These are phyloP conservation scores for Alternaria burnsii DNA, from an alignment of 2,329 filamentous ascomycete genomes.

Conservation along the genomic window DNA sequence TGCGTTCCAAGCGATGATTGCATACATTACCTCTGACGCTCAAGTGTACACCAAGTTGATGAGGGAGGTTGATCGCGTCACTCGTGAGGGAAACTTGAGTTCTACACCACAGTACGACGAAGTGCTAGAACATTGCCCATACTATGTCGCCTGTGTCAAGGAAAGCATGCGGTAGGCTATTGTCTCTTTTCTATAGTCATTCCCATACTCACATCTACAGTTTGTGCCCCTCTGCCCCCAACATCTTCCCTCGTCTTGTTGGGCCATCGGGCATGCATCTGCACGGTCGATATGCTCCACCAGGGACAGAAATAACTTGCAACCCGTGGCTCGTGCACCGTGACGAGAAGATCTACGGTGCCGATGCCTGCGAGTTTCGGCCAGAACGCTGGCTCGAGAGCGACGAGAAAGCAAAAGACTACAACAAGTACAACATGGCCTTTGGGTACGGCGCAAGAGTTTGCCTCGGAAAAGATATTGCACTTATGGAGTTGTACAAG, in stretches of 20 bases:
- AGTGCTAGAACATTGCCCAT: conserved; percentile 50
- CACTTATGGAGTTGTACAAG: conserved; percentile 64
- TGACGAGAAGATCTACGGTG: conserved; percentile 39
- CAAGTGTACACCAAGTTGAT: conserved; percentile 58
- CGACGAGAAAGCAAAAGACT: conserved; percentile 52
- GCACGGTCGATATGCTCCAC: conserved; percentile 42
- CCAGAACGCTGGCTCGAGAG: conserved; percentile 45
- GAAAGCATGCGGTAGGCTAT: conserved; percentile 55
- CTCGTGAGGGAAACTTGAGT: conserved; percentile 38
- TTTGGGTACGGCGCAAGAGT: conserved; percentile 61
- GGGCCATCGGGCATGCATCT: conserved; percentile 46
- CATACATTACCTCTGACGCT: conserved; percentile 52
- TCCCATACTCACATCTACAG: conserved; percentile 26
- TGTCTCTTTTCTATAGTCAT: too few species aligned
- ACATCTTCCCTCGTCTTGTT: conserved; percentile 60
- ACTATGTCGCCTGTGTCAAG: conserved; percentile 60
- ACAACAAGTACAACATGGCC: conserved; percentile 59
- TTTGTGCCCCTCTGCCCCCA: conserved; percentile 60
- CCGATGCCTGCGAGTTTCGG: conserved; percentile 38
- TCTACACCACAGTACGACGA: conserved; percentile 38
- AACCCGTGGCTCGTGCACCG: conserved; percentile 44
- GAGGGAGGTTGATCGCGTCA: conserved; percentile 56
- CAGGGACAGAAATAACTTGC: conserved; percentile 40
- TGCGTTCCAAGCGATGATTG: conserved; percentile 59
- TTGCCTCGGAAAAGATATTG: conserved; percentile 61